A percentile compares a stretch with the other conserved stretches of the same genome.
Conservation (phyloP, 75 land plant species). For the Cunninghamia lanceolata region DNA sequence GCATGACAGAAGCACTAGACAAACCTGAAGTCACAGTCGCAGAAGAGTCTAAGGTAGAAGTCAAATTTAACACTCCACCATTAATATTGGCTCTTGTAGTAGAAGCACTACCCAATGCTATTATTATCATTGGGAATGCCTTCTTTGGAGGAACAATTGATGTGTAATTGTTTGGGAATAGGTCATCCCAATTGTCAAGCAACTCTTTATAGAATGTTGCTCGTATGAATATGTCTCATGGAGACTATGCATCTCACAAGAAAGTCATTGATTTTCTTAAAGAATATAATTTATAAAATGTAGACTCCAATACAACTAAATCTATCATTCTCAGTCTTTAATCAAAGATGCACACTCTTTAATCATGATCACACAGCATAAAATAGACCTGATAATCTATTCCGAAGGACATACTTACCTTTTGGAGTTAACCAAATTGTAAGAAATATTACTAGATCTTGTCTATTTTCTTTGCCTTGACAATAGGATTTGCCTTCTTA, state of each 20-base stretch:
- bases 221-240: no score
- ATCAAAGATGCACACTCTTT: no score
- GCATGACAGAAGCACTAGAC: not conserved
- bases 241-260: no score
- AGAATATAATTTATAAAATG: no score
- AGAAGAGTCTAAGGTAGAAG: conserved; percentile 1
- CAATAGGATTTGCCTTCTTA: conserved; percentile 63
- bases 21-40: not conserved
- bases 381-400: no score
- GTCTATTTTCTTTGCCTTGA: conserved; percentile 57
- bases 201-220: conserved; percentile 86
- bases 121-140: conserved; percentile 68
- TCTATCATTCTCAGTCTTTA: no score
- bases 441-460: conserved; percentile 22
- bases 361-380: no score
- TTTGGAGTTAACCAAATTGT: no score
- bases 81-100: conserved; percentile 26
- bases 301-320: no score
- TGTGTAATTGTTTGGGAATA: conserved; percentile 70
- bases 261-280: no score
- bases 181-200: conserved; percentile 76
- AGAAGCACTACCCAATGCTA: conserved; percentile 41
- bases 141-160: conserved; percentile 80
- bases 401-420: no score
- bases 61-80: conserved; percentile 9